Evolutionary conservation across 2,329 filamentous ascomycete genomes (phyloP), one percentile per base, ranked within the genome.

Genomic region (Sclerotinia trifoliorum): DNA sequence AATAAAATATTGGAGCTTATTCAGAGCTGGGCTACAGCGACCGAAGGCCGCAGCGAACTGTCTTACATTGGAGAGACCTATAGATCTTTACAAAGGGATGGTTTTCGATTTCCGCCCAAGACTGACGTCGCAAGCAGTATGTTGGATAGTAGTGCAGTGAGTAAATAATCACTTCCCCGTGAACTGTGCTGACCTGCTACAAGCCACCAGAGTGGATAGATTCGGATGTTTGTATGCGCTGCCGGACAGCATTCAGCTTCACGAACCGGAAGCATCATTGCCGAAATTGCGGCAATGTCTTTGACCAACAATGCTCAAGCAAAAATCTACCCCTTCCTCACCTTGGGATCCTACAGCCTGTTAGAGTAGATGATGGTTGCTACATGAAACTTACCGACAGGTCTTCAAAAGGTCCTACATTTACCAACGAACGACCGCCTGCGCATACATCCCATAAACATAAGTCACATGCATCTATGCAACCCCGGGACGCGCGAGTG

Each of bases 261-360:
- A 99, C 94, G 67, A 99, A 99, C 79, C 90, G 95, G 76, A 99
- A 98, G 78, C 95, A 99, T 78, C 95, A 99, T 79, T 99, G 95
- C 77, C 89, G 95, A 73, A 99, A 99, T 79, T 99, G 95, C 77
- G 95, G 95, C 64, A 97, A 95, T 79, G 95, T 96, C 75, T 99
- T 99, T 78, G 96, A 97, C 77, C 93, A 94, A 72, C 90, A 95
- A 75, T 99, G 95, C 78, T 98, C 94, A 19, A 90, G 88, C 82
- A 98, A 98, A 81, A 88, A 86, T 29, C 85, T 97, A 52, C 90
- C 95, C 6, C 83, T 99, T 21, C 94, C 95, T 19, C 95, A 98
- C 78, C 85, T 99, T 19, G 95, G 95, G 70, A 98, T 99, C 72
- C 82, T 93, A 77, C 90, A 96, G 71, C 87, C 95, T 3, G 95